Conservation (phyloP, 148 eudicot species). For the Rhododendron ferrugineum region DNA sequence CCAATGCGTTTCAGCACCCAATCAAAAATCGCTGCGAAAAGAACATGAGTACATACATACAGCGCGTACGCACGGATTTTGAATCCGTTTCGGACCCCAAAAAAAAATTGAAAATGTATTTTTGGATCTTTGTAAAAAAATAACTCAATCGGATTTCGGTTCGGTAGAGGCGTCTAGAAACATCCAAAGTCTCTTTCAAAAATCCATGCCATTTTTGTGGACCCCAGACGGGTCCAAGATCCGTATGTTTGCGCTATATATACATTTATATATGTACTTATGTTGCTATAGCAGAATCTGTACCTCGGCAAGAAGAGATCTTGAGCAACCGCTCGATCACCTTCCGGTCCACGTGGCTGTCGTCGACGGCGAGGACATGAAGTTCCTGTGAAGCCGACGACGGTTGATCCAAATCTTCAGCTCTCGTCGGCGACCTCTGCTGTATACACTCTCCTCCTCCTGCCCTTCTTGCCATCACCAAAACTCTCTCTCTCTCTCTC, state of each 20-base stretch:
- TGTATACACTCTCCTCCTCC: slow-evolving; percentile 1
- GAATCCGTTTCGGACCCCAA: too few relatives aligned
- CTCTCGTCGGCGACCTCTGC: not conserved
- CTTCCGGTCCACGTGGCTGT: slow-evolving; percentile 53
- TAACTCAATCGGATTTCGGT: not conserved
- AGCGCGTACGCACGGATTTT: too few relatives aligned
- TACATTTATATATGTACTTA: too few relatives aligned
- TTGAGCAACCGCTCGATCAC: slow-evolving; percentile 49
- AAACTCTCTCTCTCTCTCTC: not conserved
- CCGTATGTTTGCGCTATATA: not conserved
- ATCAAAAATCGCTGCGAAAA: not conserved
- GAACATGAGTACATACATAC: too few relatives aligned
- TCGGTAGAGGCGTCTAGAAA: not conserved
- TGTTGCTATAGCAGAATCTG: not conserved
- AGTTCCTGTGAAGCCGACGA: slow-evolving; percentile 20
- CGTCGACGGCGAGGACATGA: slow-evolving; percentile 68
- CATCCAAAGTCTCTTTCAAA: too few relatives aligned
- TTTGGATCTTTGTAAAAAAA: too few relatives aligned
- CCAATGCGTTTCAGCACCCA: not conserved
- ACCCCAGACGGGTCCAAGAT: too few relatives aligned
- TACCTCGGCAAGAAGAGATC: slow-evolving; percentile 60
- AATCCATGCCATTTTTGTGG: not conserved
- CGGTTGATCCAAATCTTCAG: not conserved
- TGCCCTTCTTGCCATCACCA: slow-evolving; percentile 6
- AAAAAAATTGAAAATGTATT: too few relatives aligned